phyloP scores from a whole-genome alignment of 306 rosid genomes.

The Malus fusca region DNA sequence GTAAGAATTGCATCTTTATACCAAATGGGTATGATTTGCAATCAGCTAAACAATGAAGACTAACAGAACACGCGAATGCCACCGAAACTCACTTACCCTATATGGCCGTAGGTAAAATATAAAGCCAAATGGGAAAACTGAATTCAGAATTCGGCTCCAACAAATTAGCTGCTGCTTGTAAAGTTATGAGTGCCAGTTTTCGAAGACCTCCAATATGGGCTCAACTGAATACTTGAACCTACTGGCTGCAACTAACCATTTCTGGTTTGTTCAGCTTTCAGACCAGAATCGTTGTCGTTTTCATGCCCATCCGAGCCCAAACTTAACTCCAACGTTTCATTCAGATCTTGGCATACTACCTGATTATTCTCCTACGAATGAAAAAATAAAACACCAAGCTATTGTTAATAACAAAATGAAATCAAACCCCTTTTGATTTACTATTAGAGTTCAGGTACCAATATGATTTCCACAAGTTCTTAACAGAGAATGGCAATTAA shows the following conservation, averaged over 20 bases:
- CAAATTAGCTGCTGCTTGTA: conserved; percentile 11
- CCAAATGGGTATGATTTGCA: conserved; percentile 1
- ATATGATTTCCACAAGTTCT: neutral
- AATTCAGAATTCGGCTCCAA: conserved; percentile 8
- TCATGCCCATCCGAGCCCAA: conserved; percentile 74
- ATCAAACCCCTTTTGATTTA: neutral
- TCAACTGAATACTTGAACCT: neutral
- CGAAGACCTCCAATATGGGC: neutral
- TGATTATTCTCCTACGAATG: conserved; percentile 52
- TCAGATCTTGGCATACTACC: conserved; percentile 83
- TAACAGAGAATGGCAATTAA: neutral
- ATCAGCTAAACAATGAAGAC: conserved; percentile 30
- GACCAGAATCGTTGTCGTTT: conserved; percentile 41
- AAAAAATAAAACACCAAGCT: conserved; percentile 3
- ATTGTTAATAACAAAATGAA: neutral
- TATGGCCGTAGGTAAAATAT: conserved; percentile 15
- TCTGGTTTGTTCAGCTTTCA: conserved; percentile 46
- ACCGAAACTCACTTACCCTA: conserved; percentile 23
- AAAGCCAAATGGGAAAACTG: conserved; percentile 18
- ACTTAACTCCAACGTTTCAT: conserved; percentile 85
- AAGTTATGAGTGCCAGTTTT: conserved; percentile 7
- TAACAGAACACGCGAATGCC: conserved; percentile 25
- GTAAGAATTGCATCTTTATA: conserved; percentile 17
- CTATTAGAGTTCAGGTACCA: neutral
- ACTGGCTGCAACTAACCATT: conserved; percentile 34